phyloP scores from a whole-genome alignment of 805 yeast species.

The Scheffersomyces coipomensis region DNA sequence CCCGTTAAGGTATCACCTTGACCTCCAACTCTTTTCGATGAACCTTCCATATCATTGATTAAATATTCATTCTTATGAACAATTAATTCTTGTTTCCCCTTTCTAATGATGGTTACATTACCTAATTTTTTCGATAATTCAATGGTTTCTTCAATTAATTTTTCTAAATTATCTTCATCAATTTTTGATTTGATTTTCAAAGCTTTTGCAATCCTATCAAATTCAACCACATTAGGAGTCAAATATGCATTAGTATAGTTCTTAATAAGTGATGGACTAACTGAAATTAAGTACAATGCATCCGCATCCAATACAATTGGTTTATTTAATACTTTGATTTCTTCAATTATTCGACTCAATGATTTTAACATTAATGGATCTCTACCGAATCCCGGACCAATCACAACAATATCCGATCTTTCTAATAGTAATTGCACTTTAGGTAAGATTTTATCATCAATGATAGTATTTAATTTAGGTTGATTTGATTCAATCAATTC shows the following conservation, averaged over 20 bases:
- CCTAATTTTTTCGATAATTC: conserved; percentile 50
- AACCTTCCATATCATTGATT: conserved; percentile 53
- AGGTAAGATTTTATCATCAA: conserved; percentile 50
- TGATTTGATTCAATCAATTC: conserved; percentile 22
- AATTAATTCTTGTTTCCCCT: conserved; percentile 69
- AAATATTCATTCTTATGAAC: conserved; percentile 47
- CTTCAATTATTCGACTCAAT: conserved; percentile 55
- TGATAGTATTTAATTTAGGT: conserved; percentile 23
- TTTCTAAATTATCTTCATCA: conserved; percentile 13
- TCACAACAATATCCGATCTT: conserved; percentile 75
- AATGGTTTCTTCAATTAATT: conserved; percentile 28
- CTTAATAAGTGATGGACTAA: conserved; percentile 51
- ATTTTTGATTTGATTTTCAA: conserved; percentile 33
- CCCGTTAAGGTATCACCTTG: conserved; percentile 96
- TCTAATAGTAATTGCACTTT: conserved; percentile 55
- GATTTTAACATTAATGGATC: conserved; percentile 65
- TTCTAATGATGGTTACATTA: conserved; percentile 64
- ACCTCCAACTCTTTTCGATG: conserved; percentile 85
- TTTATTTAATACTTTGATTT: conserved; percentile 51
- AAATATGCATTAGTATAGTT: conserved; percentile 63
- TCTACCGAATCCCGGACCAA: conserved; percentile 95
- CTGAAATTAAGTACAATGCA: conserved; percentile 66
- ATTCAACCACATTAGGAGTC: conserved; percentile 91
- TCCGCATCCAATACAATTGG: conserved; percentile 92
- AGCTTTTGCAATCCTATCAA: conserved; percentile 60